A percentile compares a stretch with the other conserved stretches of the same genome.
Conservation (phyloP, 2,329 filamentous ascomycete genomes). For the Cladobotryum mycophilum region DNA sequence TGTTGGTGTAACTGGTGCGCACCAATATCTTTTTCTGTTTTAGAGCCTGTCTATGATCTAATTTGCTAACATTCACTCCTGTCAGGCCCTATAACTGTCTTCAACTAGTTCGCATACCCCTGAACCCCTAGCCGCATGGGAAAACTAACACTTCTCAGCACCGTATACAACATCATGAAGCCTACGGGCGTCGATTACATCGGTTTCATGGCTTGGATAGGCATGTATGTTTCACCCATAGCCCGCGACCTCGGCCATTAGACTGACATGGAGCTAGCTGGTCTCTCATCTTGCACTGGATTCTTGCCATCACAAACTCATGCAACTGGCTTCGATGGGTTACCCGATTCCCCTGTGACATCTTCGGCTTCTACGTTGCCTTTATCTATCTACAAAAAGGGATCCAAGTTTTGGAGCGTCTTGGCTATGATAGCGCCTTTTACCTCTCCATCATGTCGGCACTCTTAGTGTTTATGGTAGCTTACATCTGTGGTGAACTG, state of each 20-base stretch:
- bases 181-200: constrained; percentile 75
- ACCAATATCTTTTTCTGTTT: not conserved
- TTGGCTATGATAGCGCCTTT: constrained; percentile 61
- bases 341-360: constrained; percentile 86
- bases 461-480: constrained; percentile 70
- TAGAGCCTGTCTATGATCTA: no score
- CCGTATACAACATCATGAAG: constrained; percentile 81
- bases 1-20: constrained; percentile 72
- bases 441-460: constrained; percentile 75
- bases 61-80: not conserved
- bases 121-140: not conserved
- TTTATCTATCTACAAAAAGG: constrained; percentile 90
- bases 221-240: constrained; percentile 49
- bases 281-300: constrained; percentile 79
- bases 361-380: constrained; percentile 89
- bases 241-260: no score
- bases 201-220: constrained; percentile 88
- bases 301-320: constrained; percentile 75
- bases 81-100: constrained; percentile 78
- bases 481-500: constrained; percentile 66
- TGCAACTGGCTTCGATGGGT: constrained; percentile 88
- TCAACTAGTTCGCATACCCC: constrained; percentile 62
- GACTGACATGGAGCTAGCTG: constrained; percentile 44
- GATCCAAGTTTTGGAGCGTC: constrained; percentile 73
- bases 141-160: constrained; percentile 37